phyloP scores from a whole-genome alignment of 2,329 filamentous ascomycete genomes.

The Colletotrichum sp. region DNA sequence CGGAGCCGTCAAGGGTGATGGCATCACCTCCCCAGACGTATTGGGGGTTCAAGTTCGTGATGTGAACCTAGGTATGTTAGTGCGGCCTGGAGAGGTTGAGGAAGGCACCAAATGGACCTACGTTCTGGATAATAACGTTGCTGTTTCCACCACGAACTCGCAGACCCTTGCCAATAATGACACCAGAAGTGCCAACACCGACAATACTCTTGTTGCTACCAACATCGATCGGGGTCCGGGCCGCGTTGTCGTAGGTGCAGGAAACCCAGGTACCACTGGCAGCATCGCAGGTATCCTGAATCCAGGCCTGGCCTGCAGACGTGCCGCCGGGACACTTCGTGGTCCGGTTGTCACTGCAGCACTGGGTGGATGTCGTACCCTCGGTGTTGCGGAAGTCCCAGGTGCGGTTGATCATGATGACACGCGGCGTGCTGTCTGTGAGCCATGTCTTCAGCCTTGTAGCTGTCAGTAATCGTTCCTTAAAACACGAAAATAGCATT shows the following conservation, averaged over 20 bases:
- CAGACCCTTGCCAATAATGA: conserved; percentile 43
- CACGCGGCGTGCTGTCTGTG: conserved; percentile 33
- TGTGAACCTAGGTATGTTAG: not conserved
- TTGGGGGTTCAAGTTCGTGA: conserved; percentile 40
- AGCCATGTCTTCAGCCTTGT: conserved; percentile 35
- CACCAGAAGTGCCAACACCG: conserved; percentile 26
- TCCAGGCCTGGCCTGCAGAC: conserved; percentile 27
- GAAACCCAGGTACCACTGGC: conserved; percentile 24
- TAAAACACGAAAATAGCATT: rapidly evolving
- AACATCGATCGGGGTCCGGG: conserved; percentile 24
- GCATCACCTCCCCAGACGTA: conserved; percentile 33
- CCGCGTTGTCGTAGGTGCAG: conserved; percentile 32
- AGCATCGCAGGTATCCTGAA: conserved; percentile 24
- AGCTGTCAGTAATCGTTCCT: not conserved
- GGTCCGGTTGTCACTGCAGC: conserved; percentile 30
- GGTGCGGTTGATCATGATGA: conserved; percentile 38
- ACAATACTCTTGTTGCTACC: conserved; percentile 34
- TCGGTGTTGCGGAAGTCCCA: conserved; percentile 31
- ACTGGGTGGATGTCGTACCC: conserved; percentile 25
- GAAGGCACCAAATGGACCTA: conserved; percentile 22
- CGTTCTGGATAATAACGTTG: conserved; percentile 58
- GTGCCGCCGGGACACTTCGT: conserved; percentile 28
- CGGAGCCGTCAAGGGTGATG: conserved; percentile 40
- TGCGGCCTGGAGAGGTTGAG: not conserved
- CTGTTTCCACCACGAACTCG: conserved; percentile 42